Evolutionary conservation across 495 filamentous ascomycete genomes (phyloP), one percentile per base, ranked within the genome.

Genomic region (Beverwykella pulmonaria): DNA sequence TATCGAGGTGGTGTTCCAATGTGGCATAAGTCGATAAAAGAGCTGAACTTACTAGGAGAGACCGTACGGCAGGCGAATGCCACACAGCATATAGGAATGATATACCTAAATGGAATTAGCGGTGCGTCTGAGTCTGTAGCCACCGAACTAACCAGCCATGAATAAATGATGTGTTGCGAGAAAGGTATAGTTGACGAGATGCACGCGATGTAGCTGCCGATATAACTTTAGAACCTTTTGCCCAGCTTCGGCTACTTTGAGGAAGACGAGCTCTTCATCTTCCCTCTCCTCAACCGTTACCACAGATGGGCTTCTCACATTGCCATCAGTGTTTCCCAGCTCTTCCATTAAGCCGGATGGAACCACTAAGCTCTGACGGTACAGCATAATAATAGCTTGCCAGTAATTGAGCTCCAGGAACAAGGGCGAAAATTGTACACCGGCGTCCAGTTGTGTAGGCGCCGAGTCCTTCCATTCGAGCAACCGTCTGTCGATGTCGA

Each of bases 311-410:
- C 87, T 89, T 7, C 82, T 78, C 4, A 89, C 84, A 60, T 88
- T 74, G 8, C 68, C 85, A 72, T 87, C 89, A 1, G 87, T 83
- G 0, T 87, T 88, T 46, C 84, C 85, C 46, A 90, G 82, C 76
- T 96, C 92, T 22, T 87, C 87, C 49, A 92, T 91, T 57, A 97
- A 84, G 61, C 90, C 83, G 4, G 88, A 85, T 14, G 93, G 93
- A n/a, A 93, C 91, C 20, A 90, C 90, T 52, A 98, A 79, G 72
- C 91, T 93, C 71, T 96, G 93, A 59, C 93, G 83, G 75, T 97
- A 98, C 2, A 98, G 84, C 91, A 96, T 90, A 67, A 98, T 95
- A 58, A 97, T 86, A n/a, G 92, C 90, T 75, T 98, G 93, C 92
- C 92, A 98, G 74, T 97, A 98, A 73, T 98, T 98, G 53, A 98